These are phyloP conservation scores for Russula earlei DNA, from an alignment of 768 basidiomycete species.

Conservation along the genomic window DNA sequence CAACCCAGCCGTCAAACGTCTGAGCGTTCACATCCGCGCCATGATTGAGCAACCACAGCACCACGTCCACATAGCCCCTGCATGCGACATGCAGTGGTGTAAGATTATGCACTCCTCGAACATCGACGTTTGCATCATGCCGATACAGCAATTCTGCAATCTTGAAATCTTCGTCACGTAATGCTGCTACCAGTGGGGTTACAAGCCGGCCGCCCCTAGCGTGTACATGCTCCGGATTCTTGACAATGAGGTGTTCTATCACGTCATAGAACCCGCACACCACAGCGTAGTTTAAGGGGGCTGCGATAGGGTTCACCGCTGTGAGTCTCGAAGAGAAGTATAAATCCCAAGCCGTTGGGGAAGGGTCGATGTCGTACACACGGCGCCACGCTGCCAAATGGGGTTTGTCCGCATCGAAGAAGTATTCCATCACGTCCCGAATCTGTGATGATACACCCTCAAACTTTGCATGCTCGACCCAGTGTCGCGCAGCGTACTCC, in stretches of 20 bases:
- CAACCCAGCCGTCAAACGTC: too few relatives aligned
- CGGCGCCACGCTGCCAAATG: not conserved
- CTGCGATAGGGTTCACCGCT: accelerated
- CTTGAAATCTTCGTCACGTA: not conserved
- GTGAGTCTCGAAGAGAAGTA: not conserved
- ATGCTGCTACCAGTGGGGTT: not conserved
- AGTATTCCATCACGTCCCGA: not conserved
- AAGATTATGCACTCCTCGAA: not conserved
- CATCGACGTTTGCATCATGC: not conserved
- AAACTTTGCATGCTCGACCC: not conserved
- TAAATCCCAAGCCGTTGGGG: accelerated
- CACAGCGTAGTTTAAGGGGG: not conserved
- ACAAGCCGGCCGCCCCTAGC: not conserved
- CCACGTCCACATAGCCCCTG: not conserved
- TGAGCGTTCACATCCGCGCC: not conserved
- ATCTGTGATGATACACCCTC: not conserved
- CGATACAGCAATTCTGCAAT: not conserved
- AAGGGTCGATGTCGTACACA: not conserved
- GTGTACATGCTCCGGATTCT: not conserved
- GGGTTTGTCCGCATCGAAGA: not conserved
- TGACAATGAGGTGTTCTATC: not conserved
- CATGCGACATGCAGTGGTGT: not conserved
- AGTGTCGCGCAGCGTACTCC: not conserved
- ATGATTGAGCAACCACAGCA: not conserved
- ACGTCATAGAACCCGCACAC: not conserved